These are phyloP conservation scores for Orbilia oligospora DNA, from an alignment of 2,329 filamentous ascomycete species.

Conservation along the genomic window DNA sequence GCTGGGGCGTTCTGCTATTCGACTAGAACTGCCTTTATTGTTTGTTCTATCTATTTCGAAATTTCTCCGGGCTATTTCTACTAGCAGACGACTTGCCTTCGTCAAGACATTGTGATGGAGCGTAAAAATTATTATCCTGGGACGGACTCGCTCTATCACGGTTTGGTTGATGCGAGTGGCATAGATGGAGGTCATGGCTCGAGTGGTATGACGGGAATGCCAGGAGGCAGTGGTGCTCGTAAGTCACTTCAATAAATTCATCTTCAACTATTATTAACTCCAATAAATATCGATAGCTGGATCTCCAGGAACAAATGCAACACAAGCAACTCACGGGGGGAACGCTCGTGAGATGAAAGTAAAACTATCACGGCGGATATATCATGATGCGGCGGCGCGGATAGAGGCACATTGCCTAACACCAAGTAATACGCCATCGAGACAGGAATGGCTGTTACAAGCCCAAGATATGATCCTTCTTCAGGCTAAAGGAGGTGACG, in stretches of 20 bases:
- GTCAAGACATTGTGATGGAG: constrained; percentile 11
- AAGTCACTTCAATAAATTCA: constrained; percentile 10
- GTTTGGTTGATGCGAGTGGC: constrained; percentile 30
- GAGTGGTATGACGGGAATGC: constrained; percentile 22
- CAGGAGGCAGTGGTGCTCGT: constrained; percentile 31
- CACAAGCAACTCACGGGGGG: constrained; percentile 26
- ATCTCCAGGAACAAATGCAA: constrained; percentile 37
- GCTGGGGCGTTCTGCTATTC: neutral
- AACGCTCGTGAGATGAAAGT: constrained; percentile 34
- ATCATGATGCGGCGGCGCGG: constrained; percentile 3
- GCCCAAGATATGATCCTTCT: constrained; percentile 40
- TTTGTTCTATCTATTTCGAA: too few relatives aligned
- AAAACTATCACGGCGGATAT: neutral
- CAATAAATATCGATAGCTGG: constrained; percentile 8
- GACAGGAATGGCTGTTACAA: constrained; percentile 29
- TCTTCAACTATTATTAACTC: neutral
- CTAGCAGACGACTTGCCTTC: too few relatives aligned
- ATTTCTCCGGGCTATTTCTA: too few relatives aligned
- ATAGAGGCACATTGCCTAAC: constrained; percentile 31
- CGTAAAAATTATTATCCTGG: constrained; percentile 32
- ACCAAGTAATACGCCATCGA: constrained; percentile 35
- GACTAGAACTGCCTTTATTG: too few relatives aligned
- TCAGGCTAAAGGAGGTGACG: constrained; percentile 28
- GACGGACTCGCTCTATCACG: constrained; percentile 18
- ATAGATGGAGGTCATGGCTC: constrained; percentile 25